Base-by-base conservation (phyloP, 1,284 basidiomycete species). In the Phlebopus sp. region DNA sequence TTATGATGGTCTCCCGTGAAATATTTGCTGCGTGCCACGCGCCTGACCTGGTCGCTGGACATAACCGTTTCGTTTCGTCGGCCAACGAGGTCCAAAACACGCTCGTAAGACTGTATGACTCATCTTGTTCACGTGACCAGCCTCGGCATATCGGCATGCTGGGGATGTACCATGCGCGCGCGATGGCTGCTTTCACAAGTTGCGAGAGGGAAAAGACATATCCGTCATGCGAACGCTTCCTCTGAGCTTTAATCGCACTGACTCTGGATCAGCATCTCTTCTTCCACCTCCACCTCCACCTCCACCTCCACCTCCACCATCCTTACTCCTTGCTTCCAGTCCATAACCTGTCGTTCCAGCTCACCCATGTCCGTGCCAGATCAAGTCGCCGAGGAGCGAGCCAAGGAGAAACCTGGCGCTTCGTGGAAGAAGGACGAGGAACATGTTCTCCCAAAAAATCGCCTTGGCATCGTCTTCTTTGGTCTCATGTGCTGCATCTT, bases 401-500 rank as follows among this genome's bases (percentile, higher is more conserved):
- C 40, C 17, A 67, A 59, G 35, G 44, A 37, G 14, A 60, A 60
- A 39, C 74, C 72, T 29, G 77, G 75, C 4, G 68, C 70, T 6
- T 73, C 76, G 27, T 82, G 80, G 79, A 78, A 76, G 53, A 64
- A 56, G 11, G 59, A 70, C 10, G 81, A 83, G 51, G 67, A 71
- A 5, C 79, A 82, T 42, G 60, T 74, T 9, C 56, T 82, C 1
- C 81, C 81, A 4, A 70, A 79, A 49, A 82, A 81, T 60, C 71
- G 72, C 13, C 62, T 85, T 19, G 53, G 67, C 13, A 63, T 84
- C 10, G 80, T 84, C 4, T 79, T 81, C 48, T 57, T 69, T 34
- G 79, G 78, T n/a, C 62, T 84, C 31, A 80, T 81, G 72, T 67
- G 73, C 31, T 67, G 68, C 21, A 67, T 75, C 7, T 84, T 86